These are phyloP conservation scores for Capronia americana DNA, from an alignment of 2,329 filamentous ascomycete genomes.

Conservation along the genomic window DNA sequence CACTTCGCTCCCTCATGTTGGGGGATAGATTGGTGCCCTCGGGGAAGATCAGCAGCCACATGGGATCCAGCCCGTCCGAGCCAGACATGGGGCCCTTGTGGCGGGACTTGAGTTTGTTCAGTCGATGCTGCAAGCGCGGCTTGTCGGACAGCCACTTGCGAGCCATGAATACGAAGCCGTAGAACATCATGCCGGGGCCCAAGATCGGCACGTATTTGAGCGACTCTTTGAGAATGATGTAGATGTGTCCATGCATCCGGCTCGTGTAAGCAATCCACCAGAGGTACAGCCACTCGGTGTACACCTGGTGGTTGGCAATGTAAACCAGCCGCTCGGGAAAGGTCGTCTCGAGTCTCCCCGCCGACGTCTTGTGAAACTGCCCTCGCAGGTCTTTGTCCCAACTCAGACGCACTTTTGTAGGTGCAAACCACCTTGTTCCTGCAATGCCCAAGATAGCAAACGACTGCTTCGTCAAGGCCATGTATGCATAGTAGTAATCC, in stretches of 20 bases:
- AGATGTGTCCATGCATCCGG: constrained; percentile 69
- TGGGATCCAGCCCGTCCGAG: constrained; percentile 60
- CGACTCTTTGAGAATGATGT: constrained; percentile 71
- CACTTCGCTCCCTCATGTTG: constrained; percentile 62
- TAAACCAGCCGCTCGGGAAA: constrained; percentile 68
- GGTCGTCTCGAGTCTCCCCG: constrained; percentile 63
- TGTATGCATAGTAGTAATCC: constrained; percentile 68
- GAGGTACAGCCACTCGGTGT: constrained; percentile 73
- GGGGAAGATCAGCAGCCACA: constrained; percentile 72
- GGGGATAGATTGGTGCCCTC: constrained; percentile 68
- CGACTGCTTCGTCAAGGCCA: constrained; percentile 69
- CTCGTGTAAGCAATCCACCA: constrained; percentile 73
- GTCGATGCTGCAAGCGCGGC: constrained; percentile 62
- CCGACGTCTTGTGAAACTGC: constrained; percentile 62
- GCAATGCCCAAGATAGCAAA: constrained; percentile 69
- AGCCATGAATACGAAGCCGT: constrained; percentile 70
- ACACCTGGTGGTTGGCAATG: constrained; percentile 71
- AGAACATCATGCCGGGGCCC: constrained; percentile 69
- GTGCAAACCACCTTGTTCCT: constrained; percentile 68
- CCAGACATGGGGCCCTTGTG: constrained; percentile 57
- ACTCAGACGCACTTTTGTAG: constrained; percentile 67
- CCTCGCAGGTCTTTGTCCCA: constrained; percentile 66
- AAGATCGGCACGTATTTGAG: constrained; percentile 68
- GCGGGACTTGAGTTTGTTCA: constrained; percentile 61
- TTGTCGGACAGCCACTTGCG: constrained; percentile 69